A percentile compares a stretch with the other conserved stretches of the same genome.
Evolutionary conservation across 2,329 filamentous ascomycete species (phyloP).

Genomic region (Hypomyces rosellus): DNA sequence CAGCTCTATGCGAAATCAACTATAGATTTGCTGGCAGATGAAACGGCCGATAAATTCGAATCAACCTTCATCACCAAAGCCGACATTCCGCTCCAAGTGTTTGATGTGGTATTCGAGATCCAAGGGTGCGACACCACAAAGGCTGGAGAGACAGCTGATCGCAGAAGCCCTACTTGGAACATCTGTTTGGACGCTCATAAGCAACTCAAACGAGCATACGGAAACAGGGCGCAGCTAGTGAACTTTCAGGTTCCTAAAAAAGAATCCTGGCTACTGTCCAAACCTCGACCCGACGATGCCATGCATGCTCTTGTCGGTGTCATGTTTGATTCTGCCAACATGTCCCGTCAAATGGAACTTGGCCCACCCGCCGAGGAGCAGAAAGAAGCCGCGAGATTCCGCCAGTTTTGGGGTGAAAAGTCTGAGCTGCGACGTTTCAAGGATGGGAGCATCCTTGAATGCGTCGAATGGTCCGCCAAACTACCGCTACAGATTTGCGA

Average conservation of each 20-base stretch:
- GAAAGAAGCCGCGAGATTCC: constrained; percentile 72
- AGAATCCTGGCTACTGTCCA: constrained; percentile 24
- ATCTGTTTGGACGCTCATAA: constrained; percentile 55
- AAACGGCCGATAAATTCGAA: constrained; percentile 72
- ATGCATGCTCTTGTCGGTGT: constrained; percentile 57
- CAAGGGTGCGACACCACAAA: constrained; percentile 24
- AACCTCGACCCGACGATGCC: constrained; percentile 14
- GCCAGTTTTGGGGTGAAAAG: constrained; percentile 91
- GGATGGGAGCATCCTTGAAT: constrained; percentile 89
- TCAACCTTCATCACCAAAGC: constrained; percentile 69
- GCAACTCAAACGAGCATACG: constrained; percentile 64
- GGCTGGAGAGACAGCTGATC: constrained; percentile 28
- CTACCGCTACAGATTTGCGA: constrained; percentile 61
- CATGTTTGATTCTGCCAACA: constrained; percentile 65
- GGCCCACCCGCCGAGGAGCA: constrained; percentile 83
- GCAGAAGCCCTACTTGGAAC: constrained; percentile 37
- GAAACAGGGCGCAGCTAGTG: constrained; percentile 66
- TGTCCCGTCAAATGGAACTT: constrained; percentile 73
- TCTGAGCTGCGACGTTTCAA: constrained; percentile 91
- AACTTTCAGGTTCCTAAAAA: constrained; percentile 42
- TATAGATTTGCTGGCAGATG: constrained; percentile 67
- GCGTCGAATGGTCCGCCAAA: constrained; percentile 72
- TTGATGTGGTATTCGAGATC: constrained; percentile 41
- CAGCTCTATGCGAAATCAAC: constrained; percentile 70
- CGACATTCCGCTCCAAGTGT: constrained; percentile 48